Conservation (phyloP, 2,329 filamentous ascomycete genomes). For the Plectosphaerella plurivora region DNA sequence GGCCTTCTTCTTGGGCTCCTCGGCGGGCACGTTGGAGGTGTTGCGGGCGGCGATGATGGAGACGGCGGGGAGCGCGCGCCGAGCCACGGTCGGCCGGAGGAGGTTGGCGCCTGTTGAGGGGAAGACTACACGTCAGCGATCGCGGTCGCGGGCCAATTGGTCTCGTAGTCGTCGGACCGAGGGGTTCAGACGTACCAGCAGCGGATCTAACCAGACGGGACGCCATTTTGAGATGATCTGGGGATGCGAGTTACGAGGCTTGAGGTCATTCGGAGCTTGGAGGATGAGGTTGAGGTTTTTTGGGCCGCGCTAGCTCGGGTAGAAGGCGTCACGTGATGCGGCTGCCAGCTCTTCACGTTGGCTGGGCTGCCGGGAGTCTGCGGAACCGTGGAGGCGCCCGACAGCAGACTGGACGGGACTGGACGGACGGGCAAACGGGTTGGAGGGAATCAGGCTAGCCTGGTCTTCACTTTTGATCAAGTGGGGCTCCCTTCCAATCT, state of each 20-base stretch:
- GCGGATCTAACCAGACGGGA: conserved; percentile 95
- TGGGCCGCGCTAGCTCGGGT: conserved; percentile 33
- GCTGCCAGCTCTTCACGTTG: conserved; percentile 1
- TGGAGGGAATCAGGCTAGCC: no score
- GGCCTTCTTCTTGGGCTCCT: conserved; percentile 95
- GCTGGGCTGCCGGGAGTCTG: conserved; percentile 19
- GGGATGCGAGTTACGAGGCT: conserved; percentile 45
- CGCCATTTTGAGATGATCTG: conserved; percentile 78
- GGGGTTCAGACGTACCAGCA: conserved; percentile 65
- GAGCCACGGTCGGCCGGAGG: conserved; percentile 76
- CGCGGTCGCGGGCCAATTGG: conserved; percentile 29
- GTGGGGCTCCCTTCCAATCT: not conserved
- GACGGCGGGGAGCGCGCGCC: conserved; percentile 71
- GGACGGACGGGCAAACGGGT: no score
- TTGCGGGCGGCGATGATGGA: conserved; percentile 65
- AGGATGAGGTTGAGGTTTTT: conserved; percentile 47
- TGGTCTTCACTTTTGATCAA: no score
- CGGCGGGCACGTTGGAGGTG: conserved; percentile 71
- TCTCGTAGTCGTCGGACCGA: conserved; percentile 13
- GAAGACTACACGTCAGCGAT: conserved; percentile 3
- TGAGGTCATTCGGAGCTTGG: conserved; percentile 40
- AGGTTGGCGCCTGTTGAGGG: conserved; percentile 71
- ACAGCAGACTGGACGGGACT: no score
- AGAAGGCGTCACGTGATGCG: conserved; percentile 31
- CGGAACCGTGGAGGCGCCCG: no score